Conservation (phyloP, 345 rosid genomes). For the Brassica incana region DNA sequence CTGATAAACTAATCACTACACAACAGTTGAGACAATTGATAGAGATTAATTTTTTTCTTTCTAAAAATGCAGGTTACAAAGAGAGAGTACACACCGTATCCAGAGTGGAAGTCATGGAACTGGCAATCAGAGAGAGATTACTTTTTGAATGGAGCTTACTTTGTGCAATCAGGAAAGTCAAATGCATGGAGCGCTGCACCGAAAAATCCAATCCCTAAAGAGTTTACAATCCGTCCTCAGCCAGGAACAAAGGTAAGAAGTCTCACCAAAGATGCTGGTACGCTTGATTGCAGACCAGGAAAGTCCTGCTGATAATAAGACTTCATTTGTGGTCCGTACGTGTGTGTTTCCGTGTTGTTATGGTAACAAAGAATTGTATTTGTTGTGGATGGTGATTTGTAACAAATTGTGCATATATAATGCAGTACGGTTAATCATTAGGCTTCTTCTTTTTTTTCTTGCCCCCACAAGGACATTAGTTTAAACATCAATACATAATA, state of each 20-base stretch:
- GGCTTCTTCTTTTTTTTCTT: slow-evolving; percentile 23
- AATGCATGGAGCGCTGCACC: slow-evolving; percentile 14
- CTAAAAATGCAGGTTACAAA: slow-evolving; percentile 50
- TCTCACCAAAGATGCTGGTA: slow-evolving; percentile 55
- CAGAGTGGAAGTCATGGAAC: slow-evolving; percentile 61
- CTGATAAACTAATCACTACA: too few species aligned
- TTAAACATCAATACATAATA: slow-evolving; percentile 28
- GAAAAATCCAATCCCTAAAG: slow-evolving; percentile 37
- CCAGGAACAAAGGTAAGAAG: slow-evolving; percentile 48
- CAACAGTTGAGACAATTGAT: too few species aligned
- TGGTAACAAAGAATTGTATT: slow-evolving; percentile 16
- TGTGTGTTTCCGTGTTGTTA: slow-evolving; percentile 24
- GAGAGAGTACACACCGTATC: slow-evolving; percentile 47
- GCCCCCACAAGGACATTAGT: slow-evolving; percentile 1
- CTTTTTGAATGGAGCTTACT: slow-evolving; percentile 70
- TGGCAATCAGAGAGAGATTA: slow-evolving; percentile 76
- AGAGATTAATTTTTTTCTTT: neutral
- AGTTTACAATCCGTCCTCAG: slow-evolving; percentile 37
- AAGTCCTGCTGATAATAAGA: slow-evolving; percentile 39
- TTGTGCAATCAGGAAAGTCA: slow-evolving; percentile 58
- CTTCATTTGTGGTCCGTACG: neutral
- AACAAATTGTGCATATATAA: slow-evolving; percentile 31
- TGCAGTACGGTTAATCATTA: slow-evolving; percentile 20
- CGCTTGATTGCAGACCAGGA: slow-evolving; percentile 46
- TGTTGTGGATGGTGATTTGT: slow-evolving; percentile 24